These are phyloP conservation scores for Neurospora tetraspora DNA, from an alignment of 495 filamentous ascomycete species.

Conservation along the genomic window DNA sequence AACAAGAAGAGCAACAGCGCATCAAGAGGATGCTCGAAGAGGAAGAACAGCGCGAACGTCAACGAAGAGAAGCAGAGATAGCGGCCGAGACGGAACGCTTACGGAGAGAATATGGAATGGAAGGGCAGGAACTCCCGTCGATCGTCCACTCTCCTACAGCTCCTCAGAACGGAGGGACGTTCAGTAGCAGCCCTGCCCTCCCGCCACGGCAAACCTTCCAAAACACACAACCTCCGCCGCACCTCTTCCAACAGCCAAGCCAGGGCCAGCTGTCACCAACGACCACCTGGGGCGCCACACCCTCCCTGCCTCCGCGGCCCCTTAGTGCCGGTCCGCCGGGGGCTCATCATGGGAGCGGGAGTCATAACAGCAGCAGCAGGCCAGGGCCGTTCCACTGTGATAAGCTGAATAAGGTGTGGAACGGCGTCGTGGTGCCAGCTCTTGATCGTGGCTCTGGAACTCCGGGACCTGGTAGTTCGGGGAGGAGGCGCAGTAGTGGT, in stretches of 20 bases:
- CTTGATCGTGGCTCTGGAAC: background rate
- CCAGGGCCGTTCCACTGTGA: constrained; percentile 16
- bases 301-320: constrained; percentile 29
- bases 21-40: constrained; percentile 69
- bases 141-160: constrained; percentile 14
- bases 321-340: constrained; percentile 29
- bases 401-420: constrained; percentile 20
- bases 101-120: constrained; percentile 57
- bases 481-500: background rate
- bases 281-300: constrained; percentile 5
- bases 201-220: constrained; percentile 1
- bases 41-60: constrained; percentile 55
- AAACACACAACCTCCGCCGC: background rate
- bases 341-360: background rate
- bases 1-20: constrained; percentile 53
- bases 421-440: constrained; percentile 7
- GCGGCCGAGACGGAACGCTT: constrained; percentile 80
- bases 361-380: background rate
- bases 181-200: constrained; percentile 1
- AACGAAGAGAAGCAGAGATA: constrained; percentile 59
- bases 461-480: background rate
- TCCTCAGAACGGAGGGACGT: constrained; percentile 9
- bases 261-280: background rate
- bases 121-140: constrained; percentile 31
- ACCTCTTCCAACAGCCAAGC: constrained; percentile 9